A percentile compares a stretch with the other conserved stretches of the same genome.
phyloP scores from a whole-genome alignment of 2,329 filamentous ascomycete species.

The Raffaelea deltoideospora region DNA sequence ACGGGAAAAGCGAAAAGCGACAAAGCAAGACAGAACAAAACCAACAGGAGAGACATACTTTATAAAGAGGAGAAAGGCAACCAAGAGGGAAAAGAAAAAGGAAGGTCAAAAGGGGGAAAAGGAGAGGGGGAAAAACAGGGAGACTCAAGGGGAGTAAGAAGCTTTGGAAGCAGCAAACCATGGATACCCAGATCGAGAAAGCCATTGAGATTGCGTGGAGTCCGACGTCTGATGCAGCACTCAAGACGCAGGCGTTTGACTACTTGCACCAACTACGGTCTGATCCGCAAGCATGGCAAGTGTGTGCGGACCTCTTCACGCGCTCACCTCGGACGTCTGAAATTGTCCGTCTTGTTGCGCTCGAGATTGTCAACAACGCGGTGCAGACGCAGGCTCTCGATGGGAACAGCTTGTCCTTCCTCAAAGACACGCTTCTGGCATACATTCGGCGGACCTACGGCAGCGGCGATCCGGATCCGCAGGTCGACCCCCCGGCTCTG shows the following conservation, averaged over 20 bases:
- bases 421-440: conserved; percentile 68
- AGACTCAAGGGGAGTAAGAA: too few species aligned
- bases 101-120: too few species aligned
- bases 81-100: too few species aligned
- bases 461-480: conserved; percentile 23
- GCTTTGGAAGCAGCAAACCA: background rate
- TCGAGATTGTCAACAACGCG: conserved; percentile 88
- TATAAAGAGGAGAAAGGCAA: too few species aligned
- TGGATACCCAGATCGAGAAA: conserved; percentile 62
- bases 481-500: conserved; percentile 57
- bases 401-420: conserved; percentile 51
- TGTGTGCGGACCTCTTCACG: conserved; percentile 74
- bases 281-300: conserved; percentile 79
- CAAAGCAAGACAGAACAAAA: too few species aligned
- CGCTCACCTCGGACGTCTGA: conserved; percentile 62
- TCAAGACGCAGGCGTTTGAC: conserved; percentile 72
- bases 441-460: conserved; percentile 70
- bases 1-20: too few species aligned
- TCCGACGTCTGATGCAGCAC: conserved; percentile 55
- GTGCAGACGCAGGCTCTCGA: conserved; percentile 70
- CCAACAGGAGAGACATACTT: too few species aligned
- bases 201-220: conserved; percentile 91
- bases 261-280: conserved; percentile 65
- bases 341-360: conserved; percentile 72
- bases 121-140: too few species aligned